Evolutionary conservation across 108 stramenopile genomes (phyloP), one percentile per base, ranked within the genome.

Genomic region (Pelagomonas calceolata): DNA sequence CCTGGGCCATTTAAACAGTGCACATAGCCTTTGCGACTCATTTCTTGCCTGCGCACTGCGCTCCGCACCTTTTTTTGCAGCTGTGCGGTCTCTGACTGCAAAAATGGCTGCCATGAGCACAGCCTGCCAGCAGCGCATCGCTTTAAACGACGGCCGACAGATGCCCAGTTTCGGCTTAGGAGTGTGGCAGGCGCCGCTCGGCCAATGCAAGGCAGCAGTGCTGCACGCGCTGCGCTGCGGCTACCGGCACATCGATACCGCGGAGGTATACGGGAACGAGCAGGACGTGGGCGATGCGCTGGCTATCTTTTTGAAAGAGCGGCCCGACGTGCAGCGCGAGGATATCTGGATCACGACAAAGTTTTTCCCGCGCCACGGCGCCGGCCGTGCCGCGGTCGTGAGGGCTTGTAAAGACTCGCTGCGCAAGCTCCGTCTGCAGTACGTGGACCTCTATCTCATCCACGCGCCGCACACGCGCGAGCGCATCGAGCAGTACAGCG

Each of bases 251-350:
- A 73, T 80, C 36, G 79, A 80, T 51, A 68, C 67, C 9, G 79
- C 79, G 16, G 29, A 21, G 21, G 30, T 71, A 17, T 80, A 80
- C 43, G 75, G 79, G 7, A 80, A 80, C 68, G 79, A 80, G 45
- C 31, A 26, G 45, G 75, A 76, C 51, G 73, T 80, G 30, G 79
- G 79, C 33, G n/a, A 34, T 26, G 79, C 64, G 3, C 29, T 80
- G 45, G 21, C 12, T 34, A 17, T 21, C 14, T 33, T 17, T 31
- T 21, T 80, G 34, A 12, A 5, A 12, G 1, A 66, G 31, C 45
- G 21, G 14, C 68, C 67, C 21, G 34, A 16, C 34, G 75, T 73
- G 30, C n/a, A 14, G 30, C 75, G 79, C 64, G 64, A 73, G 5
- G 79, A 80, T 12, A 5, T 80, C 30, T 80, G 10, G 21, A 44